Evolutionary conservation across 1,284 basidiomycete species (phyloP).

Genomic region (Marasmius oreades): DNA sequence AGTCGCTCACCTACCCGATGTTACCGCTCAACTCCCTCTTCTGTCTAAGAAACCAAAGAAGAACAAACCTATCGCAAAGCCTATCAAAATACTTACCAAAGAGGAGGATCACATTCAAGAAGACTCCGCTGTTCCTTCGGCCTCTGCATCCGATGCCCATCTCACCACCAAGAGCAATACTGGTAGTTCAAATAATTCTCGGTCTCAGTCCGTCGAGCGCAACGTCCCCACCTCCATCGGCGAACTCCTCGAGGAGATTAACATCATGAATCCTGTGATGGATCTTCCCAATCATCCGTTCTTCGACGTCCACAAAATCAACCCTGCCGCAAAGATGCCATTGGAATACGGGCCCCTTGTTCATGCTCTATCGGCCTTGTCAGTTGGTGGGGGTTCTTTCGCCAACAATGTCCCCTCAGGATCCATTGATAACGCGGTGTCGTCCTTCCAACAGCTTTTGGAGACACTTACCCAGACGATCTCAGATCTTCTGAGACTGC

Average conservation of each 20-base stretch:
- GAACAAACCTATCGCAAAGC: conserved; percentile 61
- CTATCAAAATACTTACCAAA: conserved; percentile 50
- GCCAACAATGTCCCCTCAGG: conserved; percentile 76
- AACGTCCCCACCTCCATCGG: conserved; percentile 50
- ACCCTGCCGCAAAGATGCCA: conserved; percentile 69
- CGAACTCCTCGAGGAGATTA: conserved; percentile 63
- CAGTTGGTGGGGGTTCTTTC: conserved; percentile 81
- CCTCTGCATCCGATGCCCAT: conserved; percentile 42
- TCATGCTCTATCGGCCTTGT: conserved; percentile 78
- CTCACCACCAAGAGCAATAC: conserved; percentile 32
- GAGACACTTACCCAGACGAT: conserved; percentile 85
- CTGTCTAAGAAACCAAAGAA: conserved; percentile 80
- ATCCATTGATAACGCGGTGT: conserved; percentile 81
- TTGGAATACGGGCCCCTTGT: conserved; percentile 78
- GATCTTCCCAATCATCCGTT: conserved; percentile 67
- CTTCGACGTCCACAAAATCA: conserved; percentile 68
- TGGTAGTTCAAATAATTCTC: conserved; percentile 49
- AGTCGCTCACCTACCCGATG: conserved; percentile 28
- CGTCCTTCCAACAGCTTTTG: conserved; percentile 79
- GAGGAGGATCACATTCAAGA: conserved; percentile 51
- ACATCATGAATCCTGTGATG: conserved; percentile 55
- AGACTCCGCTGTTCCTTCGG: conserved; percentile 40
- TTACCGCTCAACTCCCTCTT: conserved; percentile 57
- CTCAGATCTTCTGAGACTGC: conserved; percentile 73
- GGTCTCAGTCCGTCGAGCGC: conserved; percentile 57